These are phyloP conservation scores for Lithohypha guttulata DNA, from an alignment of 2,329 filamentous ascomycete species.

Conservation along the genomic window DNA sequence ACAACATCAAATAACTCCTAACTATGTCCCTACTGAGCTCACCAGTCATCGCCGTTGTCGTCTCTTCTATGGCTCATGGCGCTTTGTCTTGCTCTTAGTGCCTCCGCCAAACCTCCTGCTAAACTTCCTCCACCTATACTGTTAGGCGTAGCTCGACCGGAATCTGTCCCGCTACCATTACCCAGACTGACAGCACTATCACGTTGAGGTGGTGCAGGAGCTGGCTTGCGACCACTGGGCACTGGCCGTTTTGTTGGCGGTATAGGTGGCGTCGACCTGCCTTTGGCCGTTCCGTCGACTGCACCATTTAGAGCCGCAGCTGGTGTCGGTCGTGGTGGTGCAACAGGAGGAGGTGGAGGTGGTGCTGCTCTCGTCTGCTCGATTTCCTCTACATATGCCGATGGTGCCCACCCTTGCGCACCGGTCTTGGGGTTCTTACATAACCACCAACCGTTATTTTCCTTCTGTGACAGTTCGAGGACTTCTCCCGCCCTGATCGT, in stretches of 20 bases:
- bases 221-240: slow-evolving; percentile 57
- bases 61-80: slow-evolving; percentile 58
- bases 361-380: slow-evolving; percentile 50
- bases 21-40: no score
- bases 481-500: slow-evolving; percentile 69
- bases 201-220: slow-evolving; percentile 49
- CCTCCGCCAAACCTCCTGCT: slow-evolving; percentile 65
- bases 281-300: slow-evolving; percentile 34
- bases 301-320: slow-evolving; percentile 29
- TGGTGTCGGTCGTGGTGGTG: slow-evolving; percentile 49
- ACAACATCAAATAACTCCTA: no score
- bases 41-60: slow-evolving; percentile 62
- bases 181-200: slow-evolving; percentile 48
- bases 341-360: slow-evolving; percentile 44
- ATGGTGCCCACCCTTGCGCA: slow-evolving; percentile 86
- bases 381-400: slow-evolving; percentile 80
- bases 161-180: slow-evolving; percentile 45
- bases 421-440: slow-evolving; percentile 59
- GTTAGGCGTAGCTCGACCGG: slow-evolving; percentile 60
- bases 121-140: slow-evolving; percentile 48
- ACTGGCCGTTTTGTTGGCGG: slow-evolving; percentile 73
- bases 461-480: slow-evolving; percentile 84
- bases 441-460: slow-evolving; percentile 95
- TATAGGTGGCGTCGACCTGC: slow-evolving; percentile 62
- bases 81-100: slow-evolving; percentile 63